Evolutionary conservation across 2,329 filamentous ascomycete genomes (phyloP).

Genomic region (Coleophoma crateriformis): DNA sequence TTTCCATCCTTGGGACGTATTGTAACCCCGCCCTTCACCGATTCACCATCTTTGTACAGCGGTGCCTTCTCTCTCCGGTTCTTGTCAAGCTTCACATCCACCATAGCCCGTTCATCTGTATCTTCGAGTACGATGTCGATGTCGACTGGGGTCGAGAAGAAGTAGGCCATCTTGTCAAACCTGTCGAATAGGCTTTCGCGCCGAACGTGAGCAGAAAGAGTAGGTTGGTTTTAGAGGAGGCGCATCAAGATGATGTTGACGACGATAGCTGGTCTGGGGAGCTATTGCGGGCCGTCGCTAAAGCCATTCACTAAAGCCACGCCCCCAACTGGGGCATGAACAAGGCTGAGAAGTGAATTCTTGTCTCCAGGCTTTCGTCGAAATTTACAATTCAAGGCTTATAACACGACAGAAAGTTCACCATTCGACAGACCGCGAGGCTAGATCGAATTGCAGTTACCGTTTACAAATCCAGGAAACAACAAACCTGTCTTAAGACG

Average conservation of each 20-base stretch:
- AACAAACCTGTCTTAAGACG: conserved; percentile 2
- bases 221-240: background rate
- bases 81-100: conserved; percentile 98
- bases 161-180: conserved; percentile 72
- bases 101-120: conserved; percentile 86
- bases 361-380: too few species aligned
- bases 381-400: too few species aligned
- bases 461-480: background rate
- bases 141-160: conserved; percentile 96
- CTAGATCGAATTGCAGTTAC: background rate
- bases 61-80: conserved; percentile 94
- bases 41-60: conserved; percentile 96
- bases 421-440: background rate
- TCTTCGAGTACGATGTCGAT: conserved; percentile 98
- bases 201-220: too few species aligned
- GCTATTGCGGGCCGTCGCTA: background rate
- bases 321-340: background rate
- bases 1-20: conserved; percentile 97
- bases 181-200: too few species aligned
- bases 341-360: background rate
- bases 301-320: background rate
- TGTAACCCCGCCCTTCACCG: conserved; percentile 92
- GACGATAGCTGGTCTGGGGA: background rate
- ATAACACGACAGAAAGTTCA: too few species aligned
- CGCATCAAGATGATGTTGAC: background rate